Base-by-base conservation (phyloP, 2,329 filamentous ascomycete genomes). In the Aureobasidium pullulans region DNA sequence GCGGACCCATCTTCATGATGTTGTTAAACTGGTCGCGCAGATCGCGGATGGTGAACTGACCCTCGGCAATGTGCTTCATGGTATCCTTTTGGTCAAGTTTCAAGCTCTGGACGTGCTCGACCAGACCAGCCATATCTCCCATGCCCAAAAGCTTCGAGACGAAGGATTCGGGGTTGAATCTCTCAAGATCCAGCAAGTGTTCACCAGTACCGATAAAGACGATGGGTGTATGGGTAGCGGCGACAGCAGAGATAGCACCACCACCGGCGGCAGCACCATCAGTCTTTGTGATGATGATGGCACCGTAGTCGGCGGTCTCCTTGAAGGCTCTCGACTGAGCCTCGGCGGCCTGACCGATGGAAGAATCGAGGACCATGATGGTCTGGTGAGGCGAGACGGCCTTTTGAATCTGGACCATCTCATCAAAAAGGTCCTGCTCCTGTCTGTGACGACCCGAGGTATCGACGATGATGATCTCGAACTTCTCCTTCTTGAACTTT, bases 1-100 rank as follows among this genome's bases (percentile, higher is more conserved):
- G 77, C 0, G 94, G 94, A 0, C 94, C 94, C 94, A 99, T 97
- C 78, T 99, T 99, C 91, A 97, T 96, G 70, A 99, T 96, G 69
- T 97, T 97, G 61, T 88, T 88, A 11, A 99, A 84, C 71, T 99
- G 95, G 71, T 99, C 94, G 19, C 94, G 85, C 65, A 99, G 81
- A 72, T 99, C 94, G 59, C 94, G 88, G 36, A 99, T 83, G 0
- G 94, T 96, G 74, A 97, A 99, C 64, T 96, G 92, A 59, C 94
- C 94, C 69, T 96, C 93, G 6, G 90, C 88, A 65, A 99, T 95
- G 77, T 99, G 93, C 79, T 99, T 99, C 81, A 99, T 96, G 3
- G 94, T 97, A 68, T 97, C 93, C 75, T 99, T 97, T 66, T 96
- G 94, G 73, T 97, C 92, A 52, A 96, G 83, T 72, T 96, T 96